A percentile compares a stretch with the other conserved stretches of the same genome.
Evolutionary conservation across 345 rosid species (phyloP).

Genomic region (Schrenkiella parvula): DNA sequence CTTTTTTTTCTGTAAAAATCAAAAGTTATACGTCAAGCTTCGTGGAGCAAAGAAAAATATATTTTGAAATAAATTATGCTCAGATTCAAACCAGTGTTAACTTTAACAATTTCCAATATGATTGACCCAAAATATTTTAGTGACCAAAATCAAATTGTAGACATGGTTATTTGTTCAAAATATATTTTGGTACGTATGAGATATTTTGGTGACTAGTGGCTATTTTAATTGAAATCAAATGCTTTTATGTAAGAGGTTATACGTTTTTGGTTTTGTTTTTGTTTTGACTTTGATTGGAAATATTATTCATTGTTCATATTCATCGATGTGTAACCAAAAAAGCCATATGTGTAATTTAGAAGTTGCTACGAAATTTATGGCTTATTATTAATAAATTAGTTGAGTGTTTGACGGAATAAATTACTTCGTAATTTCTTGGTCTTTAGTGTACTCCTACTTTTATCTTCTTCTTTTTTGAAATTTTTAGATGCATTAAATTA

Average conservation of each 20-base stretch:
- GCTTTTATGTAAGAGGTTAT: neutral
- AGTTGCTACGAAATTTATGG: neutral
- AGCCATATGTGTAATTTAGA: neutral
- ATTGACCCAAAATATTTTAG: neutral
- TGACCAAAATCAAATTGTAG: neutral
- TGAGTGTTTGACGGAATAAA: neutral
- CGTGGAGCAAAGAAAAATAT: neutral
- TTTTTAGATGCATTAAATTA: no score
- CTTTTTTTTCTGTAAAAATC: neutral
- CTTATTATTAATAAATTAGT: neutral
- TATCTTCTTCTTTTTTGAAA: no score
- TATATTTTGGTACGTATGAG: neutral
- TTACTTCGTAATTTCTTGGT: constrained; percentile 11
- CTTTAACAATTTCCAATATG: neutral
- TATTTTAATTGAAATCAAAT: neutral
- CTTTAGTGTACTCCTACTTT: constrained; percentile 3
- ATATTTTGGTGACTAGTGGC: neutral
- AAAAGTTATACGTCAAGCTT: neutral
- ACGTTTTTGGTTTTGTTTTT: no score
- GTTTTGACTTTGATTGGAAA: neutral
- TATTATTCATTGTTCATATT: neutral
- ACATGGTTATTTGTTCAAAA: neutral
- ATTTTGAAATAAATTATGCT: neutral
- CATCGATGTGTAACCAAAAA: neutral
- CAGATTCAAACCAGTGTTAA: neutral